Conservation (phyloP, 345 rosid species). For the Stellera chamaejasme region DNA sequence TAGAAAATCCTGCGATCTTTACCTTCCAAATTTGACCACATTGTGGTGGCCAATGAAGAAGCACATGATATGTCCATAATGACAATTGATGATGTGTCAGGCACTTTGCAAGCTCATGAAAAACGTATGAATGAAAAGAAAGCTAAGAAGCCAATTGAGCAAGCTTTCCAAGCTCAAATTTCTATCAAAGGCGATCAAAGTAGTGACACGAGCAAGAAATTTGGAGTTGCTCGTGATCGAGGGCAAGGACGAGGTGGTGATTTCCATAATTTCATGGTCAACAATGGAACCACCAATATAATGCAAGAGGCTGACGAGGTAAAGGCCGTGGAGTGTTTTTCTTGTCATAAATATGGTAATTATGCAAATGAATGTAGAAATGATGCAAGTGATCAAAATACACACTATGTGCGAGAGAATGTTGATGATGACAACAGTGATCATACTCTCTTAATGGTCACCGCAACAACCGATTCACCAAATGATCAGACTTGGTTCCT, state of each 20-base stretch:
- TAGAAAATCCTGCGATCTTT: background rate
- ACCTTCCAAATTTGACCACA: background rate
- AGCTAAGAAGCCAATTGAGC: background rate
- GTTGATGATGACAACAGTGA: too few species aligned
- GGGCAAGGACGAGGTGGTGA: background rate
- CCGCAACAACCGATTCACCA: too few species aligned
- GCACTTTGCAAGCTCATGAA: background rate
- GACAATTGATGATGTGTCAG: background rate
- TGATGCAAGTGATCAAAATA: too few species aligned
- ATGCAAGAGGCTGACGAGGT: too few species aligned
- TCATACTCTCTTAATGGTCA: too few species aligned
- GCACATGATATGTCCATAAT: background rate
- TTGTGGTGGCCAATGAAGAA: conserved; percentile 5
- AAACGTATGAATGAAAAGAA: background rate
- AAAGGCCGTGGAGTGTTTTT: too few species aligned
- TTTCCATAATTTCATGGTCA: too few species aligned
- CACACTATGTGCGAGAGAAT: too few species aligned
- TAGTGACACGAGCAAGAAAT: background rate
- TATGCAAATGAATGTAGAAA: too few species aligned
- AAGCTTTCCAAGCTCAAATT: background rate
- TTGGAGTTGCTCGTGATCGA: background rate
- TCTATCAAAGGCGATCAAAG: background rate
- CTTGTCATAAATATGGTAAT: too few species aligned
- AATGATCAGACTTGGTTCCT: too few species aligned
- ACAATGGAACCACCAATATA: too few species aligned